These are phyloP conservation scores for Vigna reflexopilosa DNA, from an alignment of 306 rosid species.

Conservation along the genomic window DNA sequence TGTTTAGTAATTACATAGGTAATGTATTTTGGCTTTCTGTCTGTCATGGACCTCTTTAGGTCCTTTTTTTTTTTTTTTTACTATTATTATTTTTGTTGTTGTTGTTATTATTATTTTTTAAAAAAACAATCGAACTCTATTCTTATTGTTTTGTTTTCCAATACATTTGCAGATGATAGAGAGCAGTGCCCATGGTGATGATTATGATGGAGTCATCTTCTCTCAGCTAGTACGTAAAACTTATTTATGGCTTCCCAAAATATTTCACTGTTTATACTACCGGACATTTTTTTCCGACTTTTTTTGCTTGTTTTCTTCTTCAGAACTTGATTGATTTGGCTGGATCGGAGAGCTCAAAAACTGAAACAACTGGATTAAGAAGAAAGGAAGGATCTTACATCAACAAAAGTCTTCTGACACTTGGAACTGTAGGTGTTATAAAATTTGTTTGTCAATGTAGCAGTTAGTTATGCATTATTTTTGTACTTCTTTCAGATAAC, in stretches of 20 bases:
- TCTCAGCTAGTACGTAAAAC: constrained; percentile 87
- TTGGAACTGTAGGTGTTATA: constrained; percentile 87
- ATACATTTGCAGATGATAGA: constrained; percentile 90
- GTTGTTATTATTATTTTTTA: neutral
- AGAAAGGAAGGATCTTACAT: constrained; percentile 99
- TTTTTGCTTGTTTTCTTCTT: constrained; percentile 36
- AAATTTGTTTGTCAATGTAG: constrained; percentile 30
- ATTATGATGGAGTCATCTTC: constrained; percentile 96
- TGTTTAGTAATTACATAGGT: neutral
- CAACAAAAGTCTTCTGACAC: constrained; percentile 97
- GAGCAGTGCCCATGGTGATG: constrained; percentile 97
- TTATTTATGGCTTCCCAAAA: constrained; percentile 25
- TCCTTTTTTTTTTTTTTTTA: too few species aligned
- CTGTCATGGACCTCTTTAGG: neutral
- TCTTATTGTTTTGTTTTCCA: neutral
- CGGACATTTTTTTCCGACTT: neutral
- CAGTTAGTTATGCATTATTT: neutral
- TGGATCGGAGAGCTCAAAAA: constrained; percentile 99
- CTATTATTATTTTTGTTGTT: too few species aligned
- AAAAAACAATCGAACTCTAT: constrained; percentile 8
- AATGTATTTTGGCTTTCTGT: constrained; percentile 32
- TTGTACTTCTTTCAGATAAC: neutral
- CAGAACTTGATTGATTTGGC: constrained; percentile 98
- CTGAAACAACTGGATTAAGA: constrained; percentile 96
- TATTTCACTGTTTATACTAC: constrained; percentile 10